Evolutionary conservation across 495 filamentous ascomycete genomes (phyloP).

Genomic region (Daldinia grandis): DNA sequence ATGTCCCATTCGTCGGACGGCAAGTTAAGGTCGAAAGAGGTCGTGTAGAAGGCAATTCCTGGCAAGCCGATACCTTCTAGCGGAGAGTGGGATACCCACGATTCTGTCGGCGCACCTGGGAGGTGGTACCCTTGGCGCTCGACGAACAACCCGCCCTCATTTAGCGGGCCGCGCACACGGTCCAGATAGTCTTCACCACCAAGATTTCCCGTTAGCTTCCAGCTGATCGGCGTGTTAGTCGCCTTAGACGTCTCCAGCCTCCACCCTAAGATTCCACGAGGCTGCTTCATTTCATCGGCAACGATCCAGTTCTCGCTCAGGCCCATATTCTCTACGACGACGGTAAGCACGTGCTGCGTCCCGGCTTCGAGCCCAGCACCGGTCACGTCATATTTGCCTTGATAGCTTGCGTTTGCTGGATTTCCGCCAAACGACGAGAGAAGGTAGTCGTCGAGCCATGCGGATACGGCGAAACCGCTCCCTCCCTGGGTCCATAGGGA

Average conservation of each 20-base stretch:
- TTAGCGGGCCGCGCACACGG: constrained; percentile 72
- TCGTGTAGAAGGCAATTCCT: constrained; percentile 70
- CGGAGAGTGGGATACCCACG: constrained; percentile 60
- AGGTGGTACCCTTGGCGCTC: constrained; percentile 77
- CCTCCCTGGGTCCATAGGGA: constrained; percentile 70
- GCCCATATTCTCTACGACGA: constrained; percentile 78
- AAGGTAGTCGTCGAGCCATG: constrained; percentile 64
- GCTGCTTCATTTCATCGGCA: constrained; percentile 73
- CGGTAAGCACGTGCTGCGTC: constrained; percentile 68
- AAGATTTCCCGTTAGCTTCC: constrained; percentile 84
- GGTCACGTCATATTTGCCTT: constrained; percentile 66
- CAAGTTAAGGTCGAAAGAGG: constrained; percentile 66
- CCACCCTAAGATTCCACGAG: constrained; percentile 74
- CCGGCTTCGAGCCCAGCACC: constrained; percentile 57
- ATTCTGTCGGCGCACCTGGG: constrained; percentile 62
- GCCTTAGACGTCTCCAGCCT: constrained; percentile 54
- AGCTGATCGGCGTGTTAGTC: constrained; percentile 58
- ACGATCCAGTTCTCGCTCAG: constrained; percentile 68
- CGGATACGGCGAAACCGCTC: constrained; percentile 62
- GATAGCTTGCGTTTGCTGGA: constrained; percentile 50
- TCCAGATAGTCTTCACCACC: constrained; percentile 77
- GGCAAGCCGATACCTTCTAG: constrained; percentile 61
- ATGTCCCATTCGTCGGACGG: constrained; percentile 64
- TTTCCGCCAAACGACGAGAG: constrained; percentile 67
- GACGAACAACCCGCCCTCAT: constrained; percentile 76